Evolutionary conservation across 257 asterid genomes (phyloP).

Genomic region (Solanum etuberosum): DNA sequence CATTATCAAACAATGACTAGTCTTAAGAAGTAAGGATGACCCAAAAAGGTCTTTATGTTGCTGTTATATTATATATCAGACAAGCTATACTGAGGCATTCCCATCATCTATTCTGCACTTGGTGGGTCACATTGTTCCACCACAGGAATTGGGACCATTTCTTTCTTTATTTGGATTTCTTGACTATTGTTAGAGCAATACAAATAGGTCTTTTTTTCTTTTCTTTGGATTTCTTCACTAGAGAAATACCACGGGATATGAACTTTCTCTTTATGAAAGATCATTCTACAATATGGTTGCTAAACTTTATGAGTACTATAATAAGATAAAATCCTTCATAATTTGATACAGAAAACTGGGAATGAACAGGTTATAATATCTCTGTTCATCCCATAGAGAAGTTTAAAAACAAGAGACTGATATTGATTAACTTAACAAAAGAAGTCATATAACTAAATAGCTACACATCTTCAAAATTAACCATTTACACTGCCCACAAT

Average conservation of each 20-base stretch:
- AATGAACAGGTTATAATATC: not conserved
- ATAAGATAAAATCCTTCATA: not conserved
- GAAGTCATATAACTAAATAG: not conserved
- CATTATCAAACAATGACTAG: not conserved
- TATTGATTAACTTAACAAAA: not conserved
- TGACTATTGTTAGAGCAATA: not conserved
- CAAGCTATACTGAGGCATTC: not conserved
- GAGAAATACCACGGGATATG: not conserved
- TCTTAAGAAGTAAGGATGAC: not conserved
- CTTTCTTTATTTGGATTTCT: no score
- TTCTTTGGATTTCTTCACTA: not conserved
- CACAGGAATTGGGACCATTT: not conserved
- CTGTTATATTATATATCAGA: not conserved
- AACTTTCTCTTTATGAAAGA: not conserved
- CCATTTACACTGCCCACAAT: no score
- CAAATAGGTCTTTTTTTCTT: not conserved
- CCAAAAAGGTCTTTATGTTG: not conserved
- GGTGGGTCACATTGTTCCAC: not conserved
- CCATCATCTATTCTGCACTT: not conserved
- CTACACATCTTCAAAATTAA: not conserved
- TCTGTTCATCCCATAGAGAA: not conserved
- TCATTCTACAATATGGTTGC: not conserved
- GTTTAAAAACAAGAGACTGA: not conserved
- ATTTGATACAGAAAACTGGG: not conserved
- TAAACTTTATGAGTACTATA: not conserved